Percentiles rank a stretch among this genome's conserved stretches.
Conservation (phyloP, 306 rosid genomes). For the Rosa persica region DNA sequence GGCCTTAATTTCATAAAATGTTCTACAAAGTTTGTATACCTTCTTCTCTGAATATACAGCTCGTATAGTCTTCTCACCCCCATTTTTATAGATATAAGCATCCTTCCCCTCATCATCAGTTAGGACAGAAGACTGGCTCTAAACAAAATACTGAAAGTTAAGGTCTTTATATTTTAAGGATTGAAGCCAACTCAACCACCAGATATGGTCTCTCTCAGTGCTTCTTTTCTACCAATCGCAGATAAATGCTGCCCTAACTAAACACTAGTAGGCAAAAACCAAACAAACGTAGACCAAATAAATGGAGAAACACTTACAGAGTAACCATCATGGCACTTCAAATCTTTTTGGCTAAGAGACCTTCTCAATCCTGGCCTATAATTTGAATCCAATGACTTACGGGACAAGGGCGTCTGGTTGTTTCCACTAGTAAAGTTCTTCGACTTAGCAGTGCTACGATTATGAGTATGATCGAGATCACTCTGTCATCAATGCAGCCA, state of each 20-base stretch:
- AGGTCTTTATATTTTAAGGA: neutral
- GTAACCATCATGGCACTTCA: slow-evolving; percentile 74
- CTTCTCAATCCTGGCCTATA: slow-evolving; percentile 57
- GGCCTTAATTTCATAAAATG: slow-evolving; percentile 20
- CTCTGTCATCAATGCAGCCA: slow-evolving; percentile 56
- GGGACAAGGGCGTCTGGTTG: slow-evolving; percentile 35
- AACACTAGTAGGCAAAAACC: slow-evolving; percentile 3
- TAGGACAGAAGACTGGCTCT: slow-evolving; percentile 91
- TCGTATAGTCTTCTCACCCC: slow-evolving; percentile 49
- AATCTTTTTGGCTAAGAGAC: slow-evolving; percentile 78
- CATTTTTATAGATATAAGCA: slow-evolving; percentile 44
- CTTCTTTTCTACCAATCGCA: neutral
- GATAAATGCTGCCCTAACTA: neutral
- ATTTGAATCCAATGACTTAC: slow-evolving; percentile 54
- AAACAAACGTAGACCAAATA: slow-evolving; percentile 2
- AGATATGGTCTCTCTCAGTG: neutral
- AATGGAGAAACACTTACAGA: slow-evolving; percentile 60
- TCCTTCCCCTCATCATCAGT: slow-evolving; percentile 85
- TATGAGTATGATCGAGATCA: slow-evolving; percentile 68
- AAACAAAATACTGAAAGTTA: slow-evolving; percentile 10
- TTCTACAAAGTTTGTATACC: slow-evolving; percentile 37
- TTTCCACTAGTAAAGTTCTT: slow-evolving; percentile 47
- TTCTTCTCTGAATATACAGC: slow-evolving; percentile 57
- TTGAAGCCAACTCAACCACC: slow-evolving; percentile 11
- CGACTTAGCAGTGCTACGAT: slow-evolving; percentile 37